Evolutionary conservation across 169 alveolate species (phyloP), one percentile per base, ranked within the genome.

Genomic region (Plasmodium sp.): DNA sequence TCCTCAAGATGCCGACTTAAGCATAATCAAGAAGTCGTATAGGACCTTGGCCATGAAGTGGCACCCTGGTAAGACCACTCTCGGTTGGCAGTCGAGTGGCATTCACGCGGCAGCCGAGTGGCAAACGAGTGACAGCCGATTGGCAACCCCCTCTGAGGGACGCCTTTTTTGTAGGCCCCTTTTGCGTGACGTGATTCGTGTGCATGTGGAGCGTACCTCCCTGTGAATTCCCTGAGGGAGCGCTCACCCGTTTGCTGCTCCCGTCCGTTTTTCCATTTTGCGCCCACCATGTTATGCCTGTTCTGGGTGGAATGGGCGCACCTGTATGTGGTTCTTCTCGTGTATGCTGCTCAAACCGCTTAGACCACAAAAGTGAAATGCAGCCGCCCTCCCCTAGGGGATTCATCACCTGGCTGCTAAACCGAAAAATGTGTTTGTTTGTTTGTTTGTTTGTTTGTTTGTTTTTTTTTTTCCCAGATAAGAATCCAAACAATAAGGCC

Each of bases 41-140:
- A 92, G 96, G 83, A 90, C 93, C 14, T 67, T 96, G 48, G 97
- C 97, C 51, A 90, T 94, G 88, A 94, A 95, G 92, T 96, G 96
- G 95, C 97, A 96, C 58, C 97, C 97, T 14, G 97, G 97, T 96
- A 95, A 39, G 92, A 22, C n/a, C 33, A 6, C 5, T 16, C 39
- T 41, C 7, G 9, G 83, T 7, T 83, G 62, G 56, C 56, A 45
- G n/a, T 9, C 5, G 2, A 10, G n/a, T 45, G n/a, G 58, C 58
- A 48, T 1, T 48, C 58, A 1, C 4, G 45, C 2, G 45, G 45
- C 9, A 39, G 45, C 0, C 9, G n/a, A 48, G 12, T 9, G 58
- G 2, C 58, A 48, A 2, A 1, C n/a, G n/a, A 48, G n/a, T 48
- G 16, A 48, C 58, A 48, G n/a, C 58, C 58, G n/a, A 48, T 51